A percentile compares a stretch with the other conserved stretches of the same genome.
These are phyloP conservation scores for Cyathus olla DNA, from an alignment of 1,284 basidiomycete genomes.

Conservation along the genomic window DNA sequence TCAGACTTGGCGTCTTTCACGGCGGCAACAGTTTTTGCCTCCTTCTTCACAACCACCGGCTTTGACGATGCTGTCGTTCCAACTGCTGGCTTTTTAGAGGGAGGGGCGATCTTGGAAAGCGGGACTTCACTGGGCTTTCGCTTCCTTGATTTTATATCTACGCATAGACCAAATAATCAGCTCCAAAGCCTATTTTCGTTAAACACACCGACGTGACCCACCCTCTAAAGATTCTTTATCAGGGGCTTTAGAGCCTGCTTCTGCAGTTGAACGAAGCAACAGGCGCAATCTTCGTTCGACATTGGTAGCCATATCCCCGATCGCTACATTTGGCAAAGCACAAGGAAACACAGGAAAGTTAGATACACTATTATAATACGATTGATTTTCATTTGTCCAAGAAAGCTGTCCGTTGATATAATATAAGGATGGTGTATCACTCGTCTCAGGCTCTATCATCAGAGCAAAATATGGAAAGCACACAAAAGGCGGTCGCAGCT, in stretches of 20 bases:
- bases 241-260: slow-evolving; percentile 52
- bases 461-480: slow-evolving; percentile 18
- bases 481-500: not conserved
- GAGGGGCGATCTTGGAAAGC: slow-evolving; percentile 60
- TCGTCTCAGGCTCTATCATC: slow-evolving; percentile 3
- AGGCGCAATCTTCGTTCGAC: slow-evolving; percentile 84
- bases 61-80: slow-evolving; percentile 53
- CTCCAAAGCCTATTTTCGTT: slow-evolving; percentile 9
- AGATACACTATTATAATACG: slow-evolving; percentile 72
- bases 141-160: slow-evolving; percentile 77
- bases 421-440: not conserved
- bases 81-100: slow-evolving; percentile 73
- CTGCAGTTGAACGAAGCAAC: slow-evolving; percentile 56
- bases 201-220: slow-evolving; percentile 70
- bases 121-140: slow-evolving; percentile 69
- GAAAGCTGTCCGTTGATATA: slow-evolving; percentile 20
- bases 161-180: slow-evolving; percentile 13
- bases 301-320: slow-evolving; percentile 91
- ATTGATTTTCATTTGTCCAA: slow-evolving; percentile 37
- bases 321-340: slow-evolving; percentile 66
- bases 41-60: slow-evolving; percentile 56
- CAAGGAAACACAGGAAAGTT: slow-evolving; percentile 60
- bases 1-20: slow-evolving; percentile 85
- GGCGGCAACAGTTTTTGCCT: slow-evolving; percentile 42
- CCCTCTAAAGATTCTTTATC: slow-evolving; percentile 69